These are phyloP conservation scores for Wickerhamomyces sp. DNA, from an alignment of 1,139 yeast genomes.

Conservation along the genomic window DNA sequence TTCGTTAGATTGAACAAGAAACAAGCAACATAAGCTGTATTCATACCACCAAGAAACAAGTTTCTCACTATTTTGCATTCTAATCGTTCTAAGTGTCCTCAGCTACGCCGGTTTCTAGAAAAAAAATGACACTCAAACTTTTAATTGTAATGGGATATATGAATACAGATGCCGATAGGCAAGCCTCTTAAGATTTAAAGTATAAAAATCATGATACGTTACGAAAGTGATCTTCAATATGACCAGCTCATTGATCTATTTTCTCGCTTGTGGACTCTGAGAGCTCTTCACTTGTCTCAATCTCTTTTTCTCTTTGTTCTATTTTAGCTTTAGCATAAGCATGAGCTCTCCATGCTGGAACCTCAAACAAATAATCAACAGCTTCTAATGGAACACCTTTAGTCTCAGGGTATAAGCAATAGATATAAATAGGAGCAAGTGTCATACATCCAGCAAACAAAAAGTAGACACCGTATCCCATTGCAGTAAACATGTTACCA, in stretches of 20 bases:
- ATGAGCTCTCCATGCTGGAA: constrained; percentile 19
- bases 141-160: no score
- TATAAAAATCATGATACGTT: no score
- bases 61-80: no score
- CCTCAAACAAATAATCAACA: constrained; percentile 37
- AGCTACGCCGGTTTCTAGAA: no score
- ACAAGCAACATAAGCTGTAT: no score
- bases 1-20: constrained; percentile 14
- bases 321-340: constrained; percentile 1
- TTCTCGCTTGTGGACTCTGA: neutral
- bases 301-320: neutral
- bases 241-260: neutral
- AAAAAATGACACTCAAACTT: no score
- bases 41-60: no score
- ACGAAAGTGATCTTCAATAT: no score
- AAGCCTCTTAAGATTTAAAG: no score
- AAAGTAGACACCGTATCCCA: constrained; percentile 42
- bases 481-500: constrained; percentile 37
- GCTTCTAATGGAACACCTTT: constrained; percentile 41
- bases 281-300: no score
- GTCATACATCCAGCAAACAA: constrained; percentile 37
- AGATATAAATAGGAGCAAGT: constrained; percentile 28
- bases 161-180: no score
- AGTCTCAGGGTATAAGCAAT: constrained; percentile 41
- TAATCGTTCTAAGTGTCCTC: no score